A percentile compares a stretch with the other conserved stretches of the same genome.
Evolutionary conservation across 2,329 filamentous ascomycete species (phyloP).

Genomic region (Emergomyces pasteurianus): DNA sequence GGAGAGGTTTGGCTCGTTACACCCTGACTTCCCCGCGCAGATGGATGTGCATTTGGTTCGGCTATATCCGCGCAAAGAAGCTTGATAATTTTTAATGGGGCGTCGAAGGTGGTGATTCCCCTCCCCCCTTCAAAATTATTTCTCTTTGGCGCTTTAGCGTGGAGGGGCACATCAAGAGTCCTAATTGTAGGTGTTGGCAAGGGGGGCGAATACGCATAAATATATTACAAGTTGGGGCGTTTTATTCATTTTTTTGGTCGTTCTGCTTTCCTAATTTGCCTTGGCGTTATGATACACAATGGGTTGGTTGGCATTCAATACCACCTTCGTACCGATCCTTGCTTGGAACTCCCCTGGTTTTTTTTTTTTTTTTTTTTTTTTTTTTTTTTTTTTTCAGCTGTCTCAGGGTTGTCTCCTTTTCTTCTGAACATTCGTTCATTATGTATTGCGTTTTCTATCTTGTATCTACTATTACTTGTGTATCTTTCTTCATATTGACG

Average conservation of each 20-base stretch:
- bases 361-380: too few relatives aligned
- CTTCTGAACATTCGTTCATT: not conserved
- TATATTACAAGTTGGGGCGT: not conserved
- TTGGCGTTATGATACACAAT: not conserved
- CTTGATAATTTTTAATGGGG: not conserved
- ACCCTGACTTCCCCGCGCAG: constrained; percentile 33
- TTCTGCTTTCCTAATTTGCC: not conserved
- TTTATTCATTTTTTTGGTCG: not conserved
- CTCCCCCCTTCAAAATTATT: too few relatives aligned
- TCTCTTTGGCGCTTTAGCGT: not conserved
- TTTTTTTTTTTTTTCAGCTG: not conserved
- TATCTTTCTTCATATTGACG: too few relatives aligned
- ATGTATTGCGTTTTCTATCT: not conserved
- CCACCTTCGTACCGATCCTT: not conserved
- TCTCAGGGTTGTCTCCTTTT: not conserved
- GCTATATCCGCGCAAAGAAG: constrained; percentile 12
- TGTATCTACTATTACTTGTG: too few relatives aligned
- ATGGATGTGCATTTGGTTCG: constrained; percentile 34
- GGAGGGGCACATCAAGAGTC: not conserved
- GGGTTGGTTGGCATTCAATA: not conserved
- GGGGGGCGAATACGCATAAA: not conserved
- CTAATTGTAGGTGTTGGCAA: not conserved
- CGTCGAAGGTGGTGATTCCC: not conserved
- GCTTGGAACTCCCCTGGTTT: not conserved
- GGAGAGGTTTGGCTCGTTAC: constrained; percentile 25